phyloP scores from a whole-genome alignment of 108 stramenopile species.

The Cyclotella atomus region DNA sequence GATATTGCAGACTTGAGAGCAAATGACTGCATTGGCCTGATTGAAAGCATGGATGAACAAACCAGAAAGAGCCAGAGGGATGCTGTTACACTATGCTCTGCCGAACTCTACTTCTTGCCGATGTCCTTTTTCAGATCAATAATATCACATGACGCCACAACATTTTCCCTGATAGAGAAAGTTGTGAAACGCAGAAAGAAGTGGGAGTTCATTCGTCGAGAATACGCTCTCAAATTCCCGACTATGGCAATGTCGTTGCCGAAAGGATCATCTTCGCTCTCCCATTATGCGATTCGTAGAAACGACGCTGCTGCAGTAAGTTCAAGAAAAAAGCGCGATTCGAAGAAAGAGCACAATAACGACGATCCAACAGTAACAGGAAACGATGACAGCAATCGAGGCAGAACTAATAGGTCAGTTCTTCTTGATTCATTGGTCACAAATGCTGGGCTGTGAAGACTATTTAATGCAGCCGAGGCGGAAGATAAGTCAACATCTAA shows the following conservation, averaged over 20 bases:
- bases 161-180: slow-evolving; percentile 23
- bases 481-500: no score
- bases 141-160: slow-evolving; percentile 10
- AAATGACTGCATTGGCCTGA: slow-evolving; percentile 33
- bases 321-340: no score
- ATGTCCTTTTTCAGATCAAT: slow-evolving; percentile 18
- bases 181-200: slow-evolving; percentile 25
- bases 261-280: slow-evolving; percentile 16
- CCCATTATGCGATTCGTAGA: slow-evolving; percentile 11
- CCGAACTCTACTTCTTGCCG: slow-evolving; percentile 17
- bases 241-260: slow-evolving; percentile 28
- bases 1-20: slow-evolving; percentile 36
- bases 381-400: no score
- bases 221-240: slow-evolving; percentile 37
- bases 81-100: neutral
- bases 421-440: no score
- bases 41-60: slow-evolving; percentile 20
- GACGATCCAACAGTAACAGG: no score
- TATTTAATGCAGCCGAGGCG: no score
- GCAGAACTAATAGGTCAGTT: no score
- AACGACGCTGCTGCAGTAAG: neutral
- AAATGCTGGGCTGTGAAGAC: no score
- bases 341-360: no score
- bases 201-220: slow-evolving; percentile 25
- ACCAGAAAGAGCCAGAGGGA: slow-evolving; percentile 21